Evolutionary conservation across 129 eudicot species (phyloP).

Genomic region (Artemisia annua): DNA sequence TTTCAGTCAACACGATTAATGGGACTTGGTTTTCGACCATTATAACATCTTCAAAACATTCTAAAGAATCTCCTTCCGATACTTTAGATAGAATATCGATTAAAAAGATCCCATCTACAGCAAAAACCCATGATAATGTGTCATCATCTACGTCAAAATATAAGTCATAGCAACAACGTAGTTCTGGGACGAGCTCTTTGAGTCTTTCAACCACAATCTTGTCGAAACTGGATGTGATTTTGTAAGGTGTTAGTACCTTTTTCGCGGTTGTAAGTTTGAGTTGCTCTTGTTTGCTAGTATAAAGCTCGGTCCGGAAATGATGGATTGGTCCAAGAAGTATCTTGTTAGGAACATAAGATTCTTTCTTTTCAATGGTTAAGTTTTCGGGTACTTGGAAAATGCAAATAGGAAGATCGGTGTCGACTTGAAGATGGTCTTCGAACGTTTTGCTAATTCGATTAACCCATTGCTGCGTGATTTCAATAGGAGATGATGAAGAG

Average conservation of each 20-base stretch:
- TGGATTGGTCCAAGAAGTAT: conserved; percentile 52
- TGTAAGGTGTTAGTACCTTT: conserved; percentile 29
- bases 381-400: conserved; percentile 39
- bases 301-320: conserved; percentile 31
- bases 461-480: conserved; percentile 29
- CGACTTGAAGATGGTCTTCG: conserved; percentile 26
- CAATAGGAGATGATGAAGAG: conserved; percentile 10
- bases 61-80: conserved; percentile 22
- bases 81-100: conserved; percentile 30
- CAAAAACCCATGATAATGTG: conserved; percentile 47
- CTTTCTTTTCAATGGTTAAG: conserved; percentile 28
- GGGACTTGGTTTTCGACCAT: conserved; percentile 59
- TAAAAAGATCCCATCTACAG: conserved; percentile 49
- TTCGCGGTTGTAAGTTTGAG: conserved; percentile 27
- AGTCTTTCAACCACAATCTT: conserved; percentile 33
- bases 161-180: conserved; percentile 47
- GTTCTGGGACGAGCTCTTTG: conserved; percentile 24
- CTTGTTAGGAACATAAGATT: conserved; percentile 36
- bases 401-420: conserved; percentile 34
- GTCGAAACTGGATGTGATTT: conserved; percentile 20
- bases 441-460: conserved; percentile 31
- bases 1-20: conserved; percentile 21
- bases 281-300: conserved; percentile 31
- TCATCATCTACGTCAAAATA: conserved; percentile 33
- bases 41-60: conserved; percentile 30